Base-by-base conservation (phyloP, 2,329 filamentous ascomycete species). In the Penicillium sp. region DNA sequence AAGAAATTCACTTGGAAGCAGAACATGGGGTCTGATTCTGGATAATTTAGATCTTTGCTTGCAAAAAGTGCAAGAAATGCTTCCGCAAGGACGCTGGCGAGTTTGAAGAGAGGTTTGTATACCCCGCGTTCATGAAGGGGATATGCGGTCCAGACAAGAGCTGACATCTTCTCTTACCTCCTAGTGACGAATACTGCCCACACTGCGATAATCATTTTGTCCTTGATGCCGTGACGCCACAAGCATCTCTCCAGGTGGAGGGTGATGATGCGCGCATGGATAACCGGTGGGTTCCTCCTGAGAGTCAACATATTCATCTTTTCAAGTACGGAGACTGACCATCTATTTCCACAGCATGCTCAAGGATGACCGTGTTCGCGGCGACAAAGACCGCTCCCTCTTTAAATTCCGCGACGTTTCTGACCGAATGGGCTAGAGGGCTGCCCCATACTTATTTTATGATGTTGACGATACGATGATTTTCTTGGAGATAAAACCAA, bases 191-290 rank as follows among this genome's bases (percentile, higher is more conserved):
- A 75, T 99, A 96, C 82, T 99, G 94, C 80, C 95, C 94, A 19
- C 91, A 97, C 79, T 99, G 94, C 80, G 94, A 99, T 73, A 99
- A 99, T 78, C 95, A 99, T 77, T 99, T 92, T 71, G 89, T 99
- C 34, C 81, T 99, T 60, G 92, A 97, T 4, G 95, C 94, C 48
- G 76, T 89, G 64, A 90, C 88, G 4, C 91, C 94, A 19, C 90
- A 95, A 76, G 84, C 92, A 9, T 84, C 89, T 31, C 77, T 99
- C 48, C 86, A 92, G 62, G 84, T 99, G 48, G 94, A 99, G 79
- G 90, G 93, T 57, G 93, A 95, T 59, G 95, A 99, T 76, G 87
- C 87, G 3, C 83, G 94, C 56, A 83, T 92, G 65, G 91, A 99
- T 75, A 85, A 84, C 67, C 85, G 89, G 78, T 81, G 71, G 42